These are phyloP conservation scores for Saksenaea vasiformis DNA, from an alignment of 371 early-diverging fungal species.

Conservation along the genomic window DNA sequence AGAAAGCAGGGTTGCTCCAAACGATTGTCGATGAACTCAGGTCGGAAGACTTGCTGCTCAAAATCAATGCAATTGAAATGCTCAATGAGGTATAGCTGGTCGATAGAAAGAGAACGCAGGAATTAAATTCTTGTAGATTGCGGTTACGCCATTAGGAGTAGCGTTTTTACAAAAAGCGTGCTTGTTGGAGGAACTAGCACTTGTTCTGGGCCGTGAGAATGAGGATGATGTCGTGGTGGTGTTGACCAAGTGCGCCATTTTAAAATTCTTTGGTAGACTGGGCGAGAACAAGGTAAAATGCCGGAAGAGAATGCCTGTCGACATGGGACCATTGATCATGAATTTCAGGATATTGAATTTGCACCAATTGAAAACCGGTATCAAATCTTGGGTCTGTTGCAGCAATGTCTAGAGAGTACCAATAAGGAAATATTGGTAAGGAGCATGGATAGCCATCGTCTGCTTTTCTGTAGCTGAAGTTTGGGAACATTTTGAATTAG, in stretches of 20 bases:
- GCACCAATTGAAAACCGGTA: constrained; percentile 28
- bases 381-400: constrained; percentile 27
- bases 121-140: constrained; percentile 21
- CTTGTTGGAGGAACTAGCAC: constrained; percentile 29
- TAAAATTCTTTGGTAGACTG: constrained; percentile 50
- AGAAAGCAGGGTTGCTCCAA: constrained; percentile 33
- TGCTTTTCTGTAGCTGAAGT: background rate
- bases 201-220: constrained; percentile 26
- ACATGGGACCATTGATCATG: background rate
- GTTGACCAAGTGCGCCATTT: constrained; percentile 38
- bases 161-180: constrained; percentile 37
- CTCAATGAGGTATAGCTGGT: constrained; percentile 35
- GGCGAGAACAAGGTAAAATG: constrained; percentile 28
- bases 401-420: constrained; percentile 26
- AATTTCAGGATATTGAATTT: constrained; percentile 28
- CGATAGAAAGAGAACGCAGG: background rate
- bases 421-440: constrained; percentile 42
- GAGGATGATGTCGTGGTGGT: constrained; percentile 30
- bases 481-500: constrained; percentile 18
- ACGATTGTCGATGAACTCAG: constrained; percentile 31
- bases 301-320: background rate
- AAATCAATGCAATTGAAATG: constrained; percentile 54
- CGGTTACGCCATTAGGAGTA: constrained; percentile 29
- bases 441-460: background rate
- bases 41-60: constrained; percentile 44